phyloP scores from a whole-genome alignment of 2,329 filamentous ascomycete genomes.

The Falciphora oryzae region DNA sequence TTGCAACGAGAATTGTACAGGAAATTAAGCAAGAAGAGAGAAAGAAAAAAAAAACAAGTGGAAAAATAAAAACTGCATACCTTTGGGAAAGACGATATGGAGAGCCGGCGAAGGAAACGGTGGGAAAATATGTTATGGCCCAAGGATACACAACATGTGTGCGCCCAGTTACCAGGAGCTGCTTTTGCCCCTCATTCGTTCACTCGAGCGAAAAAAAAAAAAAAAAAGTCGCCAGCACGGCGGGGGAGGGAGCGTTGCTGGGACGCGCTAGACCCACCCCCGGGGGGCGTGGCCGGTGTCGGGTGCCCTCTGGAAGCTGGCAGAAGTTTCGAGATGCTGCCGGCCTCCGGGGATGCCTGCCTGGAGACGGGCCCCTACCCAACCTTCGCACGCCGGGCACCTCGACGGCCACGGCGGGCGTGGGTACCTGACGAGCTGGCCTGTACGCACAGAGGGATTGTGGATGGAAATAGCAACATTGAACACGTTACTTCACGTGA shows the following conservation, averaged over 20 bases:
- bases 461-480: too few species aligned
- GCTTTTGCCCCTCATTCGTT: conserved; percentile 9
- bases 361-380: neutral
- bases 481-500: too few species aligned
- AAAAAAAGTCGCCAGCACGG: neutral
- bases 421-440: neutral
- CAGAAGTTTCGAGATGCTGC: conserved; percentile 7
- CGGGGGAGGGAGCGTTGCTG: conserved; percentile 6
- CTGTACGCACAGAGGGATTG: too few species aligned
- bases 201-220: conserved; percentile 4
- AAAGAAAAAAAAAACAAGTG: neutral
- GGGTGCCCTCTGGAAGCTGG: conserved; percentile 7
- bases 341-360: too few species aligned
- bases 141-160: neutral
- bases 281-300: too few species aligned
- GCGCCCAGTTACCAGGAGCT: neutral
- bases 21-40: neutral
- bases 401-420: neutral
- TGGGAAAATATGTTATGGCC: conserved; percentile 2
- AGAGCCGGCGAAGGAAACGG: neutral
- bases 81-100: neutral
- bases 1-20: neutral
- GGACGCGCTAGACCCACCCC: conserved; percentile 5
- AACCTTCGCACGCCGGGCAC: neutral
- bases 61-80: neutral